Base-by-base conservation (phyloP, 192 early-diverging fungal genomes). In the Coemansia sp. region DNA sequence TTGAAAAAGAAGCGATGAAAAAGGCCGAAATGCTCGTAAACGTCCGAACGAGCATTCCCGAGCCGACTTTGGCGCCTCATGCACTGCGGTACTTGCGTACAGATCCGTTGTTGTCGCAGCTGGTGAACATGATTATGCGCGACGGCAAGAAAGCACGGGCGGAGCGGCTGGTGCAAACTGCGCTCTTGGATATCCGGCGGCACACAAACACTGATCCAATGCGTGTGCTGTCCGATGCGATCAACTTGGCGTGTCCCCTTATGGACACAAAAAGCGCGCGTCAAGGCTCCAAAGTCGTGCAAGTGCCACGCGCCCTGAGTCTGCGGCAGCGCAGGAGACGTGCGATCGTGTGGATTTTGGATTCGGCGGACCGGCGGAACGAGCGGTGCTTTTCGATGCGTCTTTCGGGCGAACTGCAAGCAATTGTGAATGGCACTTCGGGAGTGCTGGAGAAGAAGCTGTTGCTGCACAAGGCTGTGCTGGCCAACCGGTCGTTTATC, bases 71-170 rank as follows among this genome's bases (percentile, higher is more conserved):
- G 24, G 56, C 68, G 12, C 50, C 64, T 14, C 60, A 69, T 17
- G 75, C 83, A 24, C 60, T 73, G 10, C 70, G 70, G 23, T 72
- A 79, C 17, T 56, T 86, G 55, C 72, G 63, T 20, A 56, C 74
- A 12, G 87, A 92, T 70, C 85, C 89, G 2, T 79, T 94, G 11
- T 58, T 93, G 9, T 81, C 84, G 18, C 92, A 92, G 31, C 65
- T 94, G 8, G 90, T 93, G 40, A 95, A 94, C 79, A 93, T 89
- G 62, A 85, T 97, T 57, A 97, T 97, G 94, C 79, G 87, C 61
- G 86, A 94, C 61, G 95, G 95, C 34, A 93, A 94, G 76, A 98
- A 96, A 71, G 84, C 86, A 7, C 83, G 76, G 5, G 92, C 94
- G 7, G 85, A 89, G 48, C 66, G 86, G 6, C 71, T 87, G 17